Evolutionary conservation across 169 alveolate genomes (phyloP), one percentile per base, ranked within the genome.

Genomic region (Eimeria praecox): DNA sequence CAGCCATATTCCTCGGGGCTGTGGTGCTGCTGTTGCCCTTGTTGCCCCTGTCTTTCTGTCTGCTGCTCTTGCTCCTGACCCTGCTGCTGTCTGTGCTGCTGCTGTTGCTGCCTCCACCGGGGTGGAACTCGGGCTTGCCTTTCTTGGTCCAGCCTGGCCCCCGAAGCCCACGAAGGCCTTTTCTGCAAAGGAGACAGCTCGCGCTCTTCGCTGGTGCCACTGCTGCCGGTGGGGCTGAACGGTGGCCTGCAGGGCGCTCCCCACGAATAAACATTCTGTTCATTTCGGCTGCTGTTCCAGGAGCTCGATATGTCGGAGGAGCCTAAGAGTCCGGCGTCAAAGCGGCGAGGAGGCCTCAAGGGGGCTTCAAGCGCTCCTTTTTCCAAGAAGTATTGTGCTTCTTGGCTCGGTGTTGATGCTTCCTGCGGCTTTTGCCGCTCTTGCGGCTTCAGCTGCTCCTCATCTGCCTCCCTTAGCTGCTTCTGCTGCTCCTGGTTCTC

Each of bases 101-200:
- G 77, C 40, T 33, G 56, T 20, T 85, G 54, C 80, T 59, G 75
- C 78, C 46, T 8, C 92, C 92, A 85, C 59, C 54, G 66, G n/a
- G 78, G 73, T 56, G 78, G 78, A 10, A 59, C 78, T 78, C 78
- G 92, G 42, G 22, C 56, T 8, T 16, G 82, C 40, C 78, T 54
- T 59, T 35, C 92, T 40, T 56, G 75, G 40, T 40, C 33, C 80
- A 40, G 77, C 62, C 59, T 66, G 35, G 56, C 49, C 40, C 92
- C 80, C 8, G 80, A 85, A 42, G 80, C 92, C 92, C 92, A 85
- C 18, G 92, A 85, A 71, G 92, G 80, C 42, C 92, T 54, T 22
- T 40, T 54, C 40, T 59, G 78, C 35, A 85, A 38, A 30, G 92
- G 92, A 0, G 78, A 59, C 59, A 85, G 54, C 46, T 85, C 92